phyloP scores from a whole-genome alignment of 164 flowering plant genomes.

The Nymphaea colorata region DNA sequence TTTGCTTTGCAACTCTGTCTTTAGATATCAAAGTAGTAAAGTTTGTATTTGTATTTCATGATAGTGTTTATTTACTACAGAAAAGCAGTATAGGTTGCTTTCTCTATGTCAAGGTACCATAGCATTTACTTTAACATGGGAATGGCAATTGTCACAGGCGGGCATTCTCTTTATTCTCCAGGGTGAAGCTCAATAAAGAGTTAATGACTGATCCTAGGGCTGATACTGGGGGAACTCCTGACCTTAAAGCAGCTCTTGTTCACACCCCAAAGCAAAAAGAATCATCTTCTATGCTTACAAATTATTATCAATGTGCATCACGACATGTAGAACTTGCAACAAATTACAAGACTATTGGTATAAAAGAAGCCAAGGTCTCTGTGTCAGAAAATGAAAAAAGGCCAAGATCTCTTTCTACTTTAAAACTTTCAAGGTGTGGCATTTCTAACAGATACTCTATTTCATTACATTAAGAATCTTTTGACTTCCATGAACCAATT shows the following conservation, averaged over 20 bases:
- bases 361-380: constrained; percentile 15
- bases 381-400: constrained; percentile 18
- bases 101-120: too few relatives aligned
- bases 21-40: too few relatives aligned
- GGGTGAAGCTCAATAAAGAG: neutral
- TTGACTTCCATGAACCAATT: neutral
- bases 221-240: neutral
- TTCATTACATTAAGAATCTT: neutral
- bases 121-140: too few relatives aligned
- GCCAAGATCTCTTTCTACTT: constrained; percentile 21
- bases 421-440: constrained; percentile 31
- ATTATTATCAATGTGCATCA: constrained; percentile 14
- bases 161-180: neutral
- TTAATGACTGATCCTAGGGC: neutral
- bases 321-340: constrained; percentile 12
- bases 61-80: too few relatives aligned
- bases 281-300: constrained; percentile 11
- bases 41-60: too few relatives aligned
- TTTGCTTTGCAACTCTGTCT: too few relatives aligned
- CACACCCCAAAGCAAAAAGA: constrained; percentile 13
- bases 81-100: too few relatives aligned
- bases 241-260: constrained; percentile 3
- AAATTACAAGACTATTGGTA: constrained; percentile 14
- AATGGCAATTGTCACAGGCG: neutral
- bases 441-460: neutral